Evolutionary conservation across 768 basidiomycete species (phyloP).

Genomic region (Rhodotorula taiwanensis): DNA sequence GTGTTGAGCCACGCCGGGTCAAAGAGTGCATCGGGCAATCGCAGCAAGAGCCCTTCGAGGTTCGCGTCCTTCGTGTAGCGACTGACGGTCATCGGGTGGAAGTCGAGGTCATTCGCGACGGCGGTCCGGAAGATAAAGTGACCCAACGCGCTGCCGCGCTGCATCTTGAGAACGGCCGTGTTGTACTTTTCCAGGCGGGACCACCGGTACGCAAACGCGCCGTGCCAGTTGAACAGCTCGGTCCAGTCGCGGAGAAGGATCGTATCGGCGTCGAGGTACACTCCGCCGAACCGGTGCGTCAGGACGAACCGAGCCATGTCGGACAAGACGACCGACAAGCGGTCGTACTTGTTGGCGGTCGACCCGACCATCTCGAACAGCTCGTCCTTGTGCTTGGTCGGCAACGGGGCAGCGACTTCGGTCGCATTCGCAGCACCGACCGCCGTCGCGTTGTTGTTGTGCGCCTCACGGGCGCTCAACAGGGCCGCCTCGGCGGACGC

Average conservation of each 20-base stretch:
- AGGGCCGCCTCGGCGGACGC: slow-evolving; percentile 22
- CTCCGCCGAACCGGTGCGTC: slow-evolving; percentile 92
- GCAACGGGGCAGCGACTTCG: neutral
- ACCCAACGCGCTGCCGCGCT: slow-evolving; percentile 84
- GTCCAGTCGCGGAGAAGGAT: slow-evolving; percentile 96
- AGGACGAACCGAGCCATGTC: slow-evolving; percentile 97
- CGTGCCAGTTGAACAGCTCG: slow-evolving; percentile 93
- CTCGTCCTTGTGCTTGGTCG: slow-evolving; percentile 45
- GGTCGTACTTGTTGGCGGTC: slow-evolving; percentile 79
- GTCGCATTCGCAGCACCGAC: neutral
- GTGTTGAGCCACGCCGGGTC: slow-evolving; percentile 96
- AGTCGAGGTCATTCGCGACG: slow-evolving; percentile 85
- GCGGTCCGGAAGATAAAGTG: slow-evolving; percentile 91
- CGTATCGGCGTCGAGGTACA: slow-evolving; percentile 95
- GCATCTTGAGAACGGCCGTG: slow-evolving; percentile 89
- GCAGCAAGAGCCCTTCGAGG: slow-evolving; percentile 71
- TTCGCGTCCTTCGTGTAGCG: slow-evolving; percentile 83
- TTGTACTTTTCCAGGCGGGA: slow-evolving; percentile 86
- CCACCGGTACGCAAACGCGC: slow-evolving; percentile 96
- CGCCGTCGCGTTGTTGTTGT: neutral
- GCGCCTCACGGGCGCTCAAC: slow-evolving; percentile 4
- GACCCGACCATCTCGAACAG: slow-evolving; percentile 79
- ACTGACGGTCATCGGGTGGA: slow-evolving; percentile 93
- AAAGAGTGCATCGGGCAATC: slow-evolving; percentile 89
- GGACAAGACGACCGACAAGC: slow-evolving; percentile 83